These are phyloP conservation scores for Candida sphagnicola DNA, from an alignment of 805 yeast species.

Conservation along the genomic window DNA sequence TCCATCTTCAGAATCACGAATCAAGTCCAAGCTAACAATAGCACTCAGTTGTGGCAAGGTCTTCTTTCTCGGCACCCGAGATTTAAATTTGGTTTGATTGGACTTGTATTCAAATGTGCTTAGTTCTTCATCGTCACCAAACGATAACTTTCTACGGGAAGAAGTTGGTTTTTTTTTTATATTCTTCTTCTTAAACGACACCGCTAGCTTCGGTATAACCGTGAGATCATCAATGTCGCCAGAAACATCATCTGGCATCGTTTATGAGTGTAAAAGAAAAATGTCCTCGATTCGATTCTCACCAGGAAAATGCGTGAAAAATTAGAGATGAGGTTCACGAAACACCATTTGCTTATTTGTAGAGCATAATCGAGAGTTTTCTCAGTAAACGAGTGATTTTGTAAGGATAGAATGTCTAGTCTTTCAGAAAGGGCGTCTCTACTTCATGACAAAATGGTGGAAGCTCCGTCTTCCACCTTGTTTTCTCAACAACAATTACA, in stretches of 20 bases:
- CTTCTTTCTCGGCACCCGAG: slow-evolving; percentile 2
- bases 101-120: slow-evolving; percentile 7
- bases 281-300: too few species aligned
- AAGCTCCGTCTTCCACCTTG: slow-evolving; percentile 42
- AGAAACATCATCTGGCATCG: too few species aligned
- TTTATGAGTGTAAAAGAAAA: too few species aligned
- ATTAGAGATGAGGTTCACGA: slow-evolving; percentile 1
- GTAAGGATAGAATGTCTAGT: slow-evolving; percentile 14
- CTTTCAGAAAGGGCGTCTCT: slow-evolving; percentile 45
- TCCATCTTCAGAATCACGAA: slow-evolving; percentile 7
- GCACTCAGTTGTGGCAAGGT: slow-evolving; percentile 11
- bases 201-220: slow-evolving; percentile 1
- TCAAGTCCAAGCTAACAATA: slow-evolving; percentile 9
- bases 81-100: background rate
- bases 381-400: too few species aligned
- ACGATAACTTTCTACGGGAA: slow-evolving; percentile 9
- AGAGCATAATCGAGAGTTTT: too few species aligned
- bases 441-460: slow-evolving; percentile 65
- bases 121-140: slow-evolving; percentile 16
- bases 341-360: too few species aligned
- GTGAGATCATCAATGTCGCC: slow-evolving; percentile 1
- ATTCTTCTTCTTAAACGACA: slow-evolving; percentile 9
- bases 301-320: too few species aligned
- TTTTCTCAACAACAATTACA: slow-evolving; percentile 71
- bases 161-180: slow-evolving; percentile 5